Base-by-base conservation (phyloP, 345 rosid genomes). In the Moringa oleifera region DNA sequence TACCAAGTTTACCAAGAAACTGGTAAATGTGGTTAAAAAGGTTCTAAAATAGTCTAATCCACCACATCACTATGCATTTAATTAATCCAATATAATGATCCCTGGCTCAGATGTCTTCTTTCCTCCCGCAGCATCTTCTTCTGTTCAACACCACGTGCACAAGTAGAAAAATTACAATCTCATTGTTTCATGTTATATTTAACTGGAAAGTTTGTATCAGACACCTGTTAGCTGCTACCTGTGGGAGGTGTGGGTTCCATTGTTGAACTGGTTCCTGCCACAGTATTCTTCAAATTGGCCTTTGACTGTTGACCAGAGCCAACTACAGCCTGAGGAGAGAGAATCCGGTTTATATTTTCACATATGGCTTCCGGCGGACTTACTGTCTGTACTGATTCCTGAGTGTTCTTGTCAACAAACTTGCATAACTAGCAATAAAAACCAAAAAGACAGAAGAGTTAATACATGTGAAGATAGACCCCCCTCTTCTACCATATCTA, bases 351-450 rank as follows among this genome's bases (percentile, higher is more conserved):
- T 24, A 90, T 66, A 57, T 74, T 72, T 49, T 71, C 71, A 31
- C n/a, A 71, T 36, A 81, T 67, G 33, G 66, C 62, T 76, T 85
- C 83, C 33, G 90, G 22, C 2, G 85, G 75, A 33, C 37, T 70
- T 62, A 94, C n/a, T 41, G 81, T 63, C 70, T 79, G 76, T 25
- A 79, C 73, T 31, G 76, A 65, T 62, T 83, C 91, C 18, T 59
- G 74, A 57, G 57, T 80, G 53, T 80, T 78, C 24, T 84, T 81
- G 52, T 82, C 87, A 61, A 91, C 21, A 25, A 75, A 63, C 57
- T 75, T 79, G 76, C 95, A 90, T 71, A 85, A 74, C 99, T 94
- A 72, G 25, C 65, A 47, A 55, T 18, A 63, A 58, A 56, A 70
- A 25, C 21, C n/a, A 20, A 68, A 64, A 33, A 55, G 25, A 23